These are phyloP conservation scores for Coccomyxa sp. DNA, from an alignment of 139 green algal genomes.

Conservation along the genomic window DNA sequence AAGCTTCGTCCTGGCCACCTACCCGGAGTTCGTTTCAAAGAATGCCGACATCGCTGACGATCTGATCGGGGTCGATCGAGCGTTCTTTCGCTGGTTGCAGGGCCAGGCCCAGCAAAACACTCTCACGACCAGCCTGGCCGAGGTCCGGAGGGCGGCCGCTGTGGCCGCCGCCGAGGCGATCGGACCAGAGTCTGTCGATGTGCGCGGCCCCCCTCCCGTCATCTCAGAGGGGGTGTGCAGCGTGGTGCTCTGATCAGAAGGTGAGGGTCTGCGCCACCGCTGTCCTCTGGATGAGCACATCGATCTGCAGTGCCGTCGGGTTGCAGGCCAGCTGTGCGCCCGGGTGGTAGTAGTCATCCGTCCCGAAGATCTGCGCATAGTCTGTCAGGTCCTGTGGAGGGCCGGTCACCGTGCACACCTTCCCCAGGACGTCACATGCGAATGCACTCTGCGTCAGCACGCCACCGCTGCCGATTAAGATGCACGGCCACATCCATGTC, in stretches of 20 bases:
- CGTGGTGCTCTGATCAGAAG: background rate
- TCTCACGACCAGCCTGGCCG: background rate
- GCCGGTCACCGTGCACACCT: background rate
- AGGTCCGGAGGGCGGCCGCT: background rate
- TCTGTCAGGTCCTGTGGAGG: background rate
- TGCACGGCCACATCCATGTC: background rate
- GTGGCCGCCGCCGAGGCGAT: background rate
- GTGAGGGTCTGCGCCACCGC: background rate
- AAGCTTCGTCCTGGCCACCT: background rate
- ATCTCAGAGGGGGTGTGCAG: background rate
- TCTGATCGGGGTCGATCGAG: background rate
- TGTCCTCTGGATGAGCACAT: background rate
- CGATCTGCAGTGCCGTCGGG: background rate
- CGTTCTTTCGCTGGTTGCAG: background rate
- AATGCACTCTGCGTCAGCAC: background rate
- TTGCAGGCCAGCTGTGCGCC: background rate
- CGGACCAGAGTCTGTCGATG: background rate
- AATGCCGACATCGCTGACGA: background rate
- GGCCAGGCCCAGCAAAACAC: background rate
- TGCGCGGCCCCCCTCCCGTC: background rate
- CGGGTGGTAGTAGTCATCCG: background rate
- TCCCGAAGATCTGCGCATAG: background rate
- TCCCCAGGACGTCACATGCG: background rate
- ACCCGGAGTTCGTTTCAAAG: background rate
- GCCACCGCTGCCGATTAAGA: background rate